A percentile compares a stretch with the other conserved stretches of the same genome.
phyloP scores from a whole-genome alignment of 2,329 filamentous ascomycete genomes.

The Diaporthe sp. region DNA sequence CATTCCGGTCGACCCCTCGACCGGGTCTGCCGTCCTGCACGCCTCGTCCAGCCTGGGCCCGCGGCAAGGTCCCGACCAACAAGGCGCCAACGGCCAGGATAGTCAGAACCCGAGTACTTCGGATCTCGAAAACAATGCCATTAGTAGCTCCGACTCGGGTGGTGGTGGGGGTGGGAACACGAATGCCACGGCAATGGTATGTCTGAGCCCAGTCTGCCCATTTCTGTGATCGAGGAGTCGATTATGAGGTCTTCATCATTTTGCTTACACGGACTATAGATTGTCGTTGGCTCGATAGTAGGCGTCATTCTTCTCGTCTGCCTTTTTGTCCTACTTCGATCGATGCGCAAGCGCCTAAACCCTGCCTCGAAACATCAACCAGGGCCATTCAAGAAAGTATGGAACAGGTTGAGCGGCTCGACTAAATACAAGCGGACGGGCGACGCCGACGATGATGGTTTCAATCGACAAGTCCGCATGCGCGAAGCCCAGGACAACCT shows the following conservation, averaged over 20 bases:
- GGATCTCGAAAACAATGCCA: background rate
- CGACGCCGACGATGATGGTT: slow-evolving; percentile 45
- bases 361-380: slow-evolving; percentile 65
- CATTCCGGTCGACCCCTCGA: slow-evolving; percentile 26
- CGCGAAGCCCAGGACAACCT: slow-evolving; percentile 39
- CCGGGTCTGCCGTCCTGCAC: slow-evolving; percentile 29
- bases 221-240: background rate
- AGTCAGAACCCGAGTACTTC: background rate
- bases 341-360: slow-evolving; percentile 48
- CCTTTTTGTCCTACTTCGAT: slow-evolving; percentile 44
- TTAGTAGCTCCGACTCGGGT: background rate
- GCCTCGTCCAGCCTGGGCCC: slow-evolving; percentile 10
- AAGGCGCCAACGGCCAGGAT: background rate
- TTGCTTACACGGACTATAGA: slow-evolving; percentile 39
- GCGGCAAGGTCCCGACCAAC: slow-evolving; percentile 19
- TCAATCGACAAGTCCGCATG: slow-evolving; percentile 38
- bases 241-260: background rate
- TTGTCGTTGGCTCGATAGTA: slow-evolving; percentile 45
- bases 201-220: background rate
- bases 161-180: background rate
- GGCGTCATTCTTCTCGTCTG: slow-evolving; percentile 44
- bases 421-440: slow-evolving; percentile 44
- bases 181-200: slow-evolving; percentile 37
- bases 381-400: slow-evolving; percentile 63
- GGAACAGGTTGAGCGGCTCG: slow-evolving; percentile 60